Evolutionary conservation across 1,284 basidiomycete species (phyloP).

Genomic region (Marasmius sp.): DNA sequence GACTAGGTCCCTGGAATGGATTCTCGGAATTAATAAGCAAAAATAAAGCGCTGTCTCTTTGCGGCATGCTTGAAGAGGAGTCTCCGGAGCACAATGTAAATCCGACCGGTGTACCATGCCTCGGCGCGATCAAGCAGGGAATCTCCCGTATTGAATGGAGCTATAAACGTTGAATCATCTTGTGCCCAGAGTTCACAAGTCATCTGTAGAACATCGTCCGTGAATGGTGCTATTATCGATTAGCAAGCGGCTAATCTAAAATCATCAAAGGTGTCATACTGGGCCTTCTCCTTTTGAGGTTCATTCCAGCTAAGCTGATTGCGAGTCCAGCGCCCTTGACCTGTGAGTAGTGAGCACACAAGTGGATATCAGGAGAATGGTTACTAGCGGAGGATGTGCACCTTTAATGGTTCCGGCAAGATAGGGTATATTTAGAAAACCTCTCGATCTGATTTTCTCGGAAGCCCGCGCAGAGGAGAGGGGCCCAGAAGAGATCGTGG

Average conservation of each 20-base stretch:
- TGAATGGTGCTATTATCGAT: conserved; percentile 41
- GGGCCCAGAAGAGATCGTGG: conserved; percentile 49
- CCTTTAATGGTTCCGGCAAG: conserved; percentile 56
- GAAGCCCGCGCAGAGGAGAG: conserved; percentile 49
- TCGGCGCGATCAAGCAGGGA: conserved; percentile 54
- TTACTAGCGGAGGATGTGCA: conserved; percentile 13
- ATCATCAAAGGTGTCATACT: conserved; percentile 31
- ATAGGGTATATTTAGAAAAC: conserved; percentile 54
- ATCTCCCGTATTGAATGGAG: conserved; percentile 57
- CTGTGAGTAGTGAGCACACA: conserved; percentile 29
- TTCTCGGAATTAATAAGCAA: conserved; percentile 54
- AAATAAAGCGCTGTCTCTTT: conserved; percentile 48
- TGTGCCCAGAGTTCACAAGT: conserved; percentile 38
- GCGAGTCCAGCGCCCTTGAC: conserved; percentile 37
- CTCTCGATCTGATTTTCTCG: conserved; percentile 40
- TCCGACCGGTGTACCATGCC: conserved; percentile 56
- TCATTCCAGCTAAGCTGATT: conserved; percentile 23
- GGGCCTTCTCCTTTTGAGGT: conserved; percentile 24
- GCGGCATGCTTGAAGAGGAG: conserved; percentile 50
- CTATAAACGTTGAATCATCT: conserved; percentile 39
- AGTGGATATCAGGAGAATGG: neutral
- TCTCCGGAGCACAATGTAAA: conserved; percentile 51
- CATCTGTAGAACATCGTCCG: conserved; percentile 24
- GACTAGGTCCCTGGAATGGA: conserved; percentile 47
- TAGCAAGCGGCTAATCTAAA: conserved; percentile 33